Evolutionary conservation across 2,329 filamentous ascomycete species (phyloP).

Genomic region (Talaromyces piceae): DNA sequence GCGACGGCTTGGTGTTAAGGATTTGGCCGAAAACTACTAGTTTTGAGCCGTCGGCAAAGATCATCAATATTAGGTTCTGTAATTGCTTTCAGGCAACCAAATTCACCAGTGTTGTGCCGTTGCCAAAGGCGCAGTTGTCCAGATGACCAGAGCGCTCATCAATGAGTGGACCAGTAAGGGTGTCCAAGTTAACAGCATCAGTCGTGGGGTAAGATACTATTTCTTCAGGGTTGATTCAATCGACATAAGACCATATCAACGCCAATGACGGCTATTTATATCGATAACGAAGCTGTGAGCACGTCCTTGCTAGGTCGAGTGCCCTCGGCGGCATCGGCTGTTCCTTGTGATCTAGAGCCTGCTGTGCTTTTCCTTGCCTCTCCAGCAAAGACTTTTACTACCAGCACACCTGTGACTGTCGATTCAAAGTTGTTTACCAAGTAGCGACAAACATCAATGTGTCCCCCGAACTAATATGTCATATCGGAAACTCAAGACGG

Average conservation of each 20-base stretch:
- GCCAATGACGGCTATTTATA: neutral
- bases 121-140: neutral
- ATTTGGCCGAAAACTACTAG: neutral
- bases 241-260: neutral
- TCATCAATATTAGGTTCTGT: constrained; percentile 1
- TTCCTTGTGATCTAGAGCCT: neutral
- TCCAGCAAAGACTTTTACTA: neutral
- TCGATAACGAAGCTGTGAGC: neutral
- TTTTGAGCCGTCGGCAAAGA: neutral
- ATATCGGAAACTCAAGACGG: neutral
- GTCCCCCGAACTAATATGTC: neutral
- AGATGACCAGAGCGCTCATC: constrained; percentile 1
- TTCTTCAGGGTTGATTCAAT: neutral
- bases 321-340: neutral
- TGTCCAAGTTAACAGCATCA: neutral
- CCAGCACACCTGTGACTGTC: neutral
- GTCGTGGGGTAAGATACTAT: neutral
- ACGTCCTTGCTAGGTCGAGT: neutral
- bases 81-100: neutral
- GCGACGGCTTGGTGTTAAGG: neutral
- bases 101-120: neutral
- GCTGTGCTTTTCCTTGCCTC: neutral
- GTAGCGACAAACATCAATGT: neutral
- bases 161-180: constrained; percentile 1
- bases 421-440: neutral